Conservation (phyloP, 306 rosid species). For the Trifolium repens region DNA sequence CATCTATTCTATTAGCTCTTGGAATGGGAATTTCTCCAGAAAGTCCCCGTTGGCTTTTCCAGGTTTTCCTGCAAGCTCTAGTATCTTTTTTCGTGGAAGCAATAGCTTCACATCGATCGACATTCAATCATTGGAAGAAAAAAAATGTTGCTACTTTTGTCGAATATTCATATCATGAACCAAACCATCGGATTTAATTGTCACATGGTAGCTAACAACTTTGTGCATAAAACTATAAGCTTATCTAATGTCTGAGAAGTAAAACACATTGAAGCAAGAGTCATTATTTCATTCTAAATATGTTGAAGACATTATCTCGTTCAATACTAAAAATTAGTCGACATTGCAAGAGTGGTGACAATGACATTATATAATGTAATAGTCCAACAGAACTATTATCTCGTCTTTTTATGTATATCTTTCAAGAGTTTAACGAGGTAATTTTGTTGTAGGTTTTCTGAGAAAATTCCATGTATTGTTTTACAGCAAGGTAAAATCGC, state of each 20-base stretch:
- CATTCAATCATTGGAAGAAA: slow-evolving; percentile 2
- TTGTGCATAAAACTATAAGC: too few relatives aligned
- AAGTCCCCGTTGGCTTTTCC: slow-evolving; percentile 97
- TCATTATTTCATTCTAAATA: too few relatives aligned
- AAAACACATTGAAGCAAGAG: too few relatives aligned
- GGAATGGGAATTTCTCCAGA: slow-evolving; percentile 95
- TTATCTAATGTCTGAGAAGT: too few relatives aligned
- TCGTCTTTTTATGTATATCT: slow-evolving; percentile 6
- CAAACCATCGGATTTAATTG: background rate
- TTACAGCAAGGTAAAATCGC: slow-evolving; percentile 86
- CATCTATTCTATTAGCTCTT: slow-evolving; percentile 81
- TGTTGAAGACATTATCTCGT: background rate
- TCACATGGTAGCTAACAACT: too few relatives aligned
- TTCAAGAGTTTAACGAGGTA: slow-evolving; percentile 11
- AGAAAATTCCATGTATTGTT: slow-evolving; percentile 30
- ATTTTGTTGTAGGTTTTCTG: slow-evolving; percentile 38
- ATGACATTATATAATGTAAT: background rate
- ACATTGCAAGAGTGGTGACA: slow-evolving; percentile 1
- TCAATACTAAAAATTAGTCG: slow-evolving; percentile 2
- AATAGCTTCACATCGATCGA: background rate
- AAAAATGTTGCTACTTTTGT: background rate
- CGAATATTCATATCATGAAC: slow-evolving; percentile 3
- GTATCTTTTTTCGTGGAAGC: slow-evolving; percentile 31
- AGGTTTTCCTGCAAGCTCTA: slow-evolving; percentile 58
- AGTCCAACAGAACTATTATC: background rate